phyloP scores from a whole-genome alignment of 495 filamentous ascomycete species.

The Paragyromitra xinjiangensis region DNA sequence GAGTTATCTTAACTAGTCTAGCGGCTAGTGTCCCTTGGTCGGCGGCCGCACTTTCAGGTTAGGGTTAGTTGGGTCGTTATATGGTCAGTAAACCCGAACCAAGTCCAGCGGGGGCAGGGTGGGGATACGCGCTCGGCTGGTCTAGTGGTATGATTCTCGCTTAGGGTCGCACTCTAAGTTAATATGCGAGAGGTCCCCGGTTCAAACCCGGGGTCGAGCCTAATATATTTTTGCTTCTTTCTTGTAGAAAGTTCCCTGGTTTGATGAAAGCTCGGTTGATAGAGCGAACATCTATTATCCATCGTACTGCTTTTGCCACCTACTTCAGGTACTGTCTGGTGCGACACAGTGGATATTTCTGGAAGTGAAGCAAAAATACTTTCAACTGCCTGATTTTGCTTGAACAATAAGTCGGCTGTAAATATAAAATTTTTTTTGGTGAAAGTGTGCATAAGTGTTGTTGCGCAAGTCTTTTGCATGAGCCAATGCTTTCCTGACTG shows the following conservation, averaged over 20 bases:
- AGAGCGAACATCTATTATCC: background rate
- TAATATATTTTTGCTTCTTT: background rate
- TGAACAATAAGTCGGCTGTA: background rate
- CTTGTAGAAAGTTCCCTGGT: background rate
- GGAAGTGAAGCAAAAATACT: background rate
- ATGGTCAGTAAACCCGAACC: too few relatives aligned
- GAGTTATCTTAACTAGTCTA: too few relatives aligned
- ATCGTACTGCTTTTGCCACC: background rate
- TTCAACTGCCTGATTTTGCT: background rate
- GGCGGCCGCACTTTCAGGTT: too few relatives aligned
- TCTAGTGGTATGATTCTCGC: slow-evolving; percentile 56
- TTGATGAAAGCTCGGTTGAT: background rate
- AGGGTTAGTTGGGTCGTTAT: too few relatives aligned
- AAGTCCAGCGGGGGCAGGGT: too few relatives aligned
- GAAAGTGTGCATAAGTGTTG: background rate
- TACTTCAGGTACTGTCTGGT: background rate
- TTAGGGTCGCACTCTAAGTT: slow-evolving; percentile 54
- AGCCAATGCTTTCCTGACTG: background rate
- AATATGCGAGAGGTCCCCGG: slow-evolving; percentile 55
- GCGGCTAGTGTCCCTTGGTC: too few relatives aligned
- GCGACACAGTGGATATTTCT: background rate
- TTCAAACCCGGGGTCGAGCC: slow-evolving; percentile 56
- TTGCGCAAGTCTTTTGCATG: slow-evolving; percentile 9
- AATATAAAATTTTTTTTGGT: background rate
- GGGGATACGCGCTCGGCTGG: background rate